Evolutionary conservation across 441 rosid species (phyloP).

Genomic region (Erodium chrysanthum): DNA sequence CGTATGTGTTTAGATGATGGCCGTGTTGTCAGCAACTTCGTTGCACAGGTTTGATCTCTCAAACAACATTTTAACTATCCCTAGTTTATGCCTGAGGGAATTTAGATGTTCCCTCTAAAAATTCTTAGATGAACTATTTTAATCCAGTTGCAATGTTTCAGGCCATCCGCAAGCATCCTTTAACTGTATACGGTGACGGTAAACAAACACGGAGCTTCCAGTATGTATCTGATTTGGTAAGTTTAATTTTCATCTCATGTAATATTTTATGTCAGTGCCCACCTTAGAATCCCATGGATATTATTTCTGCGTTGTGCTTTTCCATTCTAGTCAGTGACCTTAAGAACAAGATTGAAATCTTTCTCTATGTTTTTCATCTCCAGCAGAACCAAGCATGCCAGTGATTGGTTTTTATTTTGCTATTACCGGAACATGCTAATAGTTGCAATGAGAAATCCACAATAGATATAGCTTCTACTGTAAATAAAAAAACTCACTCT

Average conservation of each 20-base stretch:
- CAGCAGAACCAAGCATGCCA: background rate
- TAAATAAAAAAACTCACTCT: background rate
- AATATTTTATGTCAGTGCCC: background rate
- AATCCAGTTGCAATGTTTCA: conserved; percentile 19
- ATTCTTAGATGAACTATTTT: background rate
- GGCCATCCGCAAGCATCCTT: conserved; percentile 66
- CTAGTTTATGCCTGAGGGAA: background rate
- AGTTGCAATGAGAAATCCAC: too few species aligned
- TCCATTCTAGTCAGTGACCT: background rate
- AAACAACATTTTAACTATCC: too few species aligned
- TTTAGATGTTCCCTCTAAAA: background rate
- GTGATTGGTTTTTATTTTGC: too few species aligned
- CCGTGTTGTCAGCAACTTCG: too few species aligned
- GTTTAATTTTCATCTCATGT: background rate
- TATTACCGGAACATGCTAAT: too few species aligned
- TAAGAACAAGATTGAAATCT: background rate
- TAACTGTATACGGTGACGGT: conserved; percentile 58
- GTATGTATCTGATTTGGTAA: conserved; percentile 89
- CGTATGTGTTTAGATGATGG: too few species aligned
- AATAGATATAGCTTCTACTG: background rate
- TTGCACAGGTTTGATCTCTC: too few species aligned
- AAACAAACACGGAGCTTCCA: conserved; percentile 98
- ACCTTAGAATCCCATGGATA: background rate
- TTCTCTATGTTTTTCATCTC: background rate
- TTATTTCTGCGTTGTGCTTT: background rate